Base-by-base conservation (phyloP, 139 green algal genomes). In the Diplosphaera chodatii region DNA sequence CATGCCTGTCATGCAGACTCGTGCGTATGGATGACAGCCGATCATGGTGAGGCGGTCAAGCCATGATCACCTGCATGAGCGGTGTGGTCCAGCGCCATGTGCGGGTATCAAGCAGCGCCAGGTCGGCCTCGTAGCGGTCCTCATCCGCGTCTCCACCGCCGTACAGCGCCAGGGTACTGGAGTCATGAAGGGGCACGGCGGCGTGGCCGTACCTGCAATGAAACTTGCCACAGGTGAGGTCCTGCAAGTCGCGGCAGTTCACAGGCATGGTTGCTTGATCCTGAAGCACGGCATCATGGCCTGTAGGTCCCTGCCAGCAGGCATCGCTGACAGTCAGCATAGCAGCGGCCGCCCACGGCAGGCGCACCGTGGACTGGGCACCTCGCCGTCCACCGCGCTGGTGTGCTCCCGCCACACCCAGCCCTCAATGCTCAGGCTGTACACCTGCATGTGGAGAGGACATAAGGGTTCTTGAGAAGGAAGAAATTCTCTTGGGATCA, bases 371-470 rank as follows among this genome's bases (percentile, higher is more conserved):
- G 70, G 70, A 21, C 28, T 31, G 10, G 76, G 76, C 13, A 34
- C 37, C 18, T 77, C 76, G 8, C 76, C 76, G 18, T 71, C 66
- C n/a, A 81, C 71, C 13, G 72, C 67, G 22, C 32, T 29, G 2
- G 76, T 81, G 70, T 81, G 76, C 70, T 81, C 76, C 2, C 30
- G 66, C 76, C 76, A 81, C 59, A 62, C 67, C 66, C 56, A 77
- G 27, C 40, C 68, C 23, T 74, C 76, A 1, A 76, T 55, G 29
- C 74, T 41, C 40, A 77, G 32, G 27, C 70, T 64, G 66, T 81
- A 81, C 66, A 81, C 76, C 74, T 79, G n/a, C n/a, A n/a, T n/a
- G n/a, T n/a, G n/a, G n/a, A n/a, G n/a, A n/a, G 13, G 25, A 65
- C 59, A 32, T 3, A 30, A 37, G 63, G 22, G n/a, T 34, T 20